phyloP scores from a whole-genome alignment of 2,329 filamentous ascomycete genomes.

The Didymosphaeria variabile region DNA sequence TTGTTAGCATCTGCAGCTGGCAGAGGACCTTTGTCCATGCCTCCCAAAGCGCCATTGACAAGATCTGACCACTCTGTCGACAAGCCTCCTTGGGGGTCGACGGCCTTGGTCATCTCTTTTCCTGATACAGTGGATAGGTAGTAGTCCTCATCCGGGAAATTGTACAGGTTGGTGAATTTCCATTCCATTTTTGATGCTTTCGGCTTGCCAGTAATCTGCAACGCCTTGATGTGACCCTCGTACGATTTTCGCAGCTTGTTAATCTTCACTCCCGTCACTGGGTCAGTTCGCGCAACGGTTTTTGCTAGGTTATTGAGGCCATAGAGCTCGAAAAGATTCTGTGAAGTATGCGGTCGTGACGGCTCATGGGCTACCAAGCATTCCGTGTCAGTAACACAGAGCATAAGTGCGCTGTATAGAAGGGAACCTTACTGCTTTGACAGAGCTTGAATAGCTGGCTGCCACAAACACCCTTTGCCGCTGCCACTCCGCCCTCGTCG shows the following conservation, averaged over 20 bases:
- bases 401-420: slow-evolving; percentile 27
- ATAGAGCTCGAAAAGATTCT: slow-evolving; percentile 69
- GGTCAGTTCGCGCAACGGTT: slow-evolving; percentile 67
- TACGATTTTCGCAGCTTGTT: slow-evolving; percentile 68
- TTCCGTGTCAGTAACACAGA: slow-evolving; percentile 39
- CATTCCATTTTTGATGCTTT: slow-evolving; percentile 56
- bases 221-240: slow-evolving; percentile 61
- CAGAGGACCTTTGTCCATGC: slow-evolving; percentile 55
- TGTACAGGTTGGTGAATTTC: slow-evolving; percentile 46
- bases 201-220: slow-evolving; percentile 59
- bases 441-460: slow-evolving; percentile 47
- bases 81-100: slow-evolving; percentile 37
- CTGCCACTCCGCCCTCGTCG: slow-evolving; percentile 36
- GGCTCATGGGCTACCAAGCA: slow-evolving; percentile 47
- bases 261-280: slow-evolving; percentile 70
- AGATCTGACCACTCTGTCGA: slow-evolving; percentile 39
- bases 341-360: slow-evolving; percentile 64
- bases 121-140: slow-evolving; percentile 49
- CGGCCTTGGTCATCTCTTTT: slow-evolving; percentile 49
- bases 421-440: slow-evolving; percentile 46
- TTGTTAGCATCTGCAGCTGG: slow-evolving; percentile 51
- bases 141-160: slow-evolving; percentile 54
- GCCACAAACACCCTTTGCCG: slow-evolving; percentile 41
- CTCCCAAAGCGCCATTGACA: slow-evolving; percentile 52
- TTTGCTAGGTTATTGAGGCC: slow-evolving; percentile 64